phyloP scores from a whole-genome alignment of 2,329 filamentous ascomycete genomes.

The Neofusicoccum sp. region DNA sequence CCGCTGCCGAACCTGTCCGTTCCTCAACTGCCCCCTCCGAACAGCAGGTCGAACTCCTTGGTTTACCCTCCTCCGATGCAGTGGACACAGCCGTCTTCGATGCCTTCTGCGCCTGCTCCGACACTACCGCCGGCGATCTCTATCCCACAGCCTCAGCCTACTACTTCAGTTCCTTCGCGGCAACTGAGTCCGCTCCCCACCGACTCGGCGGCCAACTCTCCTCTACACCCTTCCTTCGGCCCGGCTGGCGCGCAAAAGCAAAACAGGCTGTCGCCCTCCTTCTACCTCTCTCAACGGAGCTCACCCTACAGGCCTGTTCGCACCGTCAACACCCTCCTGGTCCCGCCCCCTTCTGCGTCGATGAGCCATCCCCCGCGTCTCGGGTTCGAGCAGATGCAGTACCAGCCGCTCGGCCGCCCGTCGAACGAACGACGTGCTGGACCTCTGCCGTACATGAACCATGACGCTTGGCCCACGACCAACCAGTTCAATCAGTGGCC shows the following conservation, averaged over 20 bases:
- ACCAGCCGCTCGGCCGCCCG: slow-evolving; percentile 52
- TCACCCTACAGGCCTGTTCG: slow-evolving; percentile 93
- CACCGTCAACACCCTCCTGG: slow-evolving; percentile 85
- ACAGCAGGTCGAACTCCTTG: slow-evolving; percentile 71
- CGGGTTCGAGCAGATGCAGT: slow-evolving; percentile 54
- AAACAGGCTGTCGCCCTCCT: slow-evolving; percentile 79
- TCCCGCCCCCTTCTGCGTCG: slow-evolving; percentile 79
- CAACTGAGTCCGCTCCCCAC: slow-evolving; percentile 54
- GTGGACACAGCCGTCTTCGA: slow-evolving; percentile 51
- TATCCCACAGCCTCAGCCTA: slow-evolving; percentile 31
- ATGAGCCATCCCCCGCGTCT: slow-evolving; percentile 60
- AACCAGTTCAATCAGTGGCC: slow-evolving; percentile 44
- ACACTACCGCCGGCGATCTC: slow-evolving; percentile 28
- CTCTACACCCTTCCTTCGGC: slow-evolving; percentile 67
- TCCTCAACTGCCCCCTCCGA: slow-evolving; percentile 48
- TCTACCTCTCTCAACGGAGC: slow-evolving; percentile 83
- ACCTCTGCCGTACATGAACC: slow-evolving; percentile 47
- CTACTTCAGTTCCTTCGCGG: slow-evolving; percentile 39
- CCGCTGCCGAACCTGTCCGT: slow-evolving; percentile 73
- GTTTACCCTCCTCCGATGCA: slow-evolving; percentile 66
- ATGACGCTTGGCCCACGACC: slow-evolving; percentile 40
- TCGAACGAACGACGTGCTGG: slow-evolving; percentile 49
- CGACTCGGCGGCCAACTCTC: slow-evolving; percentile 64
- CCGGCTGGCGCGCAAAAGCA: slow-evolving; percentile 63
- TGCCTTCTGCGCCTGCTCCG: slow-evolving; percentile 35